Percentiles rank a stretch among this genome's conserved stretches.
phyloP scores from a whole-genome alignment of 2,329 filamentous ascomycete species.

The Hymenoscyphus albidus region DNA sequence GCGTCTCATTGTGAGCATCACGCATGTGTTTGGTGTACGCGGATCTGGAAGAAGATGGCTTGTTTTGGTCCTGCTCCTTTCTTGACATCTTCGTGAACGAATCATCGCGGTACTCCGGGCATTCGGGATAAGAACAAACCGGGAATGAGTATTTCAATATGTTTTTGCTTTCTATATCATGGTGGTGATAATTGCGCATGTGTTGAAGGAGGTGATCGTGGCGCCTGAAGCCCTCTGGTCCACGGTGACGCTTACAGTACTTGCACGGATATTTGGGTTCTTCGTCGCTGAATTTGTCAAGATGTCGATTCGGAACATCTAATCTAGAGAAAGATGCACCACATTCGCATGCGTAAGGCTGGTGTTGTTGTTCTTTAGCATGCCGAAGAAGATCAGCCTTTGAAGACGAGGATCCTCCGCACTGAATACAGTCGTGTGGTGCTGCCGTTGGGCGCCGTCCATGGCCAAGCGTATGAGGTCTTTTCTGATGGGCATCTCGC shows the following conservation, averaged over 20 bases:
- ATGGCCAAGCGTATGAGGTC: slow-evolving; percentile 12
- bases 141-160: slow-evolving; percentile 11
- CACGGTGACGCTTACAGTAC: slow-evolving; percentile 35
- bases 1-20: slow-evolving; percentile 35
- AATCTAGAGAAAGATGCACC: slow-evolving; percentile 29
- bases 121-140: slow-evolving; percentile 15
- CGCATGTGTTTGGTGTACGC: slow-evolving; percentile 39
- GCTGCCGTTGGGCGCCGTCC: background rate
- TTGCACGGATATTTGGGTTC: slow-evolving; percentile 31
- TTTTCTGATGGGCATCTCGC: slow-evolving; percentile 12
- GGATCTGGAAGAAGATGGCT: slow-evolving; percentile 21
- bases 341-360: slow-evolving; percentile 25
- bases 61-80: slow-evolving; percentile 2
- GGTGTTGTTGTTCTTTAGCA: slow-evolving; percentile 17
- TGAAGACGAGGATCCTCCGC: slow-evolving; percentile 3
- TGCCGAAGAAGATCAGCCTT: slow-evolving; percentile 18
- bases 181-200: slow-evolving; percentile 37
- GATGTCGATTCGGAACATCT: slow-evolving; percentile 32
- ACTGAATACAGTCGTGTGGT: slow-evolving; percentile 19
- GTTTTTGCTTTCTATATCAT: slow-evolving; percentile 18
- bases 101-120: slow-evolving; percentile 13
- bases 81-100: slow-evolving; percentile 14
- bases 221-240: slow-evolving; percentile 36
- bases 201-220: slow-evolving; percentile 40
- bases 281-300: slow-evolving; percentile 21